A percentile compares a stretch with the other conserved stretches of the same genome.
Conservation (phyloP, 1,284 basidiomycete genomes). For the Ustilago nuda region DNA sequence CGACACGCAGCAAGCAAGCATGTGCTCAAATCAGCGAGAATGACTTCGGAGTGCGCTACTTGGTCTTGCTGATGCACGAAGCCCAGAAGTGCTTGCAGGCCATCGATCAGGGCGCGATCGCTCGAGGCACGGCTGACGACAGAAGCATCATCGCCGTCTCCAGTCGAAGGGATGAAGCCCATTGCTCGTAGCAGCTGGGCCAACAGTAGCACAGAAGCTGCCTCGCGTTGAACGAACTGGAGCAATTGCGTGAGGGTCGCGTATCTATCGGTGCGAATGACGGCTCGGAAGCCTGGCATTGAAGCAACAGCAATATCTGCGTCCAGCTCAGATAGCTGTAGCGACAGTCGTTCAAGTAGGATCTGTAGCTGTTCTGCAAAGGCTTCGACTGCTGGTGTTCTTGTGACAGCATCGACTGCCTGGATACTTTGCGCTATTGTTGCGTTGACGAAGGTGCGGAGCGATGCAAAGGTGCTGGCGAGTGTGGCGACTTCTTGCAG, state of each 20-base stretch:
- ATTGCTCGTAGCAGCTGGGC: slow-evolving; percentile 19
- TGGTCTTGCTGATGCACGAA: slow-evolving; percentile 37
- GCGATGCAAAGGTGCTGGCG: slow-evolving; percentile 16
- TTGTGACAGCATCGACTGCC: slow-evolving; percentile 28
- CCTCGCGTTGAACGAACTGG: slow-evolving; percentile 19
- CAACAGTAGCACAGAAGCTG: slow-evolving; percentile 27
- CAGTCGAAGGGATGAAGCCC: slow-evolving; percentile 14
- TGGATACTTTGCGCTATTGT: slow-evolving; percentile 28
- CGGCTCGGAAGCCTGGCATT: slow-evolving; percentile 6
- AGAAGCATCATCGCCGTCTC: background rate
- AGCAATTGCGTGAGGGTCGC: slow-evolving; percentile 35
- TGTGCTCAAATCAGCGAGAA: slow-evolving; percentile 34
- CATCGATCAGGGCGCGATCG: slow-evolving; percentile 45
- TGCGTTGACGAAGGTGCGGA: slow-evolving; percentile 19
- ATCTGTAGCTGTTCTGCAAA: slow-evolving; percentile 40
- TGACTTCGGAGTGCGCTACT: slow-evolving; percentile 7
- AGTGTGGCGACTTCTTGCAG: slow-evolving; percentile 12
- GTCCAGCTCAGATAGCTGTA: slow-evolving; percentile 28
- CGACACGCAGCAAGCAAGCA: slow-evolving; percentile 40
- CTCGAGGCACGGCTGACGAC: slow-evolving; percentile 12
- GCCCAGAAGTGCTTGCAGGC: slow-evolving; percentile 38
- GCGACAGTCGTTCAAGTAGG: slow-evolving; percentile 26
- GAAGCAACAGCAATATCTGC: slow-evolving; percentile 27
- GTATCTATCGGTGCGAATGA: slow-evolving; percentile 18
- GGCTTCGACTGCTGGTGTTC: slow-evolving; percentile 42